phyloP scores from a whole-genome alignment of 2,329 filamentous ascomycete genomes.

The Camillea tinctor region DNA sequence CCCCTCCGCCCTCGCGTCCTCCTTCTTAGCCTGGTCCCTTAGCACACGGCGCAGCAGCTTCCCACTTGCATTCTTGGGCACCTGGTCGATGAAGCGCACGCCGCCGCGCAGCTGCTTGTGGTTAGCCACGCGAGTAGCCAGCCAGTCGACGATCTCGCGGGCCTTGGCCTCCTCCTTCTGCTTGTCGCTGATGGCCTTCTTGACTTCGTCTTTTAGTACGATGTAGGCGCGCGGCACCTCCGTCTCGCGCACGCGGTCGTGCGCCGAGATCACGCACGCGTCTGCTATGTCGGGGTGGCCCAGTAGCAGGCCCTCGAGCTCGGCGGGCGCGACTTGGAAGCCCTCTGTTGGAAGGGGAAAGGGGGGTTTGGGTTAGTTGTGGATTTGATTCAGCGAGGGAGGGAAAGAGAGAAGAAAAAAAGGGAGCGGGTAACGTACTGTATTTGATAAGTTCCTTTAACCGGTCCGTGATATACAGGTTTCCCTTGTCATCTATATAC shows the following conservation, averaged over 20 bases:
- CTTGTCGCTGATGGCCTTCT: too few relatives aligned
- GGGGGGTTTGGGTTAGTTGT: neutral
- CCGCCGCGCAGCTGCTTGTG: slow-evolving; percentile 40
- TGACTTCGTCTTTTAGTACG: slow-evolving; percentile 37
- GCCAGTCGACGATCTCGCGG: slow-evolving; percentile 38
- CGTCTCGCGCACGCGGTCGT: slow-evolving; percentile 59
- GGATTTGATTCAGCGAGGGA: neutral
- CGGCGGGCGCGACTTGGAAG: slow-evolving; percentile 68
- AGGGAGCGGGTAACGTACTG: slow-evolving; percentile 39
- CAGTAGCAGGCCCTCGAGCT: slow-evolving; percentile 53
- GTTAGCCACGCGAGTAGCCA: slow-evolving; percentile 38
- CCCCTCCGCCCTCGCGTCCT: slow-evolving; percentile 26
- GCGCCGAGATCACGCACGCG: slow-evolving; percentile 61
- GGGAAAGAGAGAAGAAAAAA: neutral
- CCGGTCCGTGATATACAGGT: slow-evolving; percentile 89
- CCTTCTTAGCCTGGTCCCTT: slow-evolving; percentile 43
- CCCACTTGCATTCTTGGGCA: slow-evolving; percentile 63
- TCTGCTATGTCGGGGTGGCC: slow-evolving; percentile 49
- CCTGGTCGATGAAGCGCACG: slow-evolving; percentile 48
- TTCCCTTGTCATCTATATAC: slow-evolving; percentile 71
- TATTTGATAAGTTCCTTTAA: slow-evolving; percentile 68
- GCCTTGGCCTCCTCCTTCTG: too few relatives aligned
- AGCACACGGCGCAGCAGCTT: slow-evolving; percentile 62
- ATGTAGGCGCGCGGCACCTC: slow-evolving; percentile 69
- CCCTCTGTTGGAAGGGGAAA: slow-evolving; percentile 51